Base-by-base conservation (phyloP, 2,329 filamentous ascomycete species). In the Xylaria arbuscula region DNA sequence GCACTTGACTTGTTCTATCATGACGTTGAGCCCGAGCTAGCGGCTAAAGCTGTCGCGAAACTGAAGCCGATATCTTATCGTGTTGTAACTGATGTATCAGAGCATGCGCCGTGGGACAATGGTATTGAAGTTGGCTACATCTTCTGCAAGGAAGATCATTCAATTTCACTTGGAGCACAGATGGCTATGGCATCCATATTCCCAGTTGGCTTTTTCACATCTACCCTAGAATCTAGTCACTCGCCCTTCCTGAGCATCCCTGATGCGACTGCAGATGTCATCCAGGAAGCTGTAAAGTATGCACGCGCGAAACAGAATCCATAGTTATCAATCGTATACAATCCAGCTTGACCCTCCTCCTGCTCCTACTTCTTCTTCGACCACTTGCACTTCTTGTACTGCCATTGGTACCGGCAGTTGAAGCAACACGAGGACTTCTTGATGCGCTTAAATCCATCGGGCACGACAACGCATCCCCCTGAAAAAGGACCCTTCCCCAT, bases 161-260 rank as follows among this genome's bases (percentile, higher is more conserved):
- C 45, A 22, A 48, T 48, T 5, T 10, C 45, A 11, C 19, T 48
- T 3, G 19, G 22, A 2, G 45, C 45, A 22, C 45, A 48, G 45
- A 24, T 22, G 45, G 45, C 45, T 19, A 48, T 48, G 45, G 45
- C 45, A 48, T 48, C 45, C 45, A 22, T 48, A 24, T 48, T 48
- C 19, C 45, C 45, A 48, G 45, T 10, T 9, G 45, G 45, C 1
- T 48, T 48, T 11, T 48, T 48, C 45, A 48, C 45, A 5, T n/a
- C 45, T 24, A 48, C 15, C 22, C 45, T 48, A 22, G 15, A n/a
- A 11, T 22, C 45, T 24, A 48, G 45, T 5, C 45, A 48, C 45
- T 48, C 45, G 19, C 45, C 51, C 3, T 54, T 54, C n/a, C 19
- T 54, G 3, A 54, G 51, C 28, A 54, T 54, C 17, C 51, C 51